Base-by-base conservation (phyloP, 805 yeast genomes). In the Lipomyces spencermartinsiae region DNA sequence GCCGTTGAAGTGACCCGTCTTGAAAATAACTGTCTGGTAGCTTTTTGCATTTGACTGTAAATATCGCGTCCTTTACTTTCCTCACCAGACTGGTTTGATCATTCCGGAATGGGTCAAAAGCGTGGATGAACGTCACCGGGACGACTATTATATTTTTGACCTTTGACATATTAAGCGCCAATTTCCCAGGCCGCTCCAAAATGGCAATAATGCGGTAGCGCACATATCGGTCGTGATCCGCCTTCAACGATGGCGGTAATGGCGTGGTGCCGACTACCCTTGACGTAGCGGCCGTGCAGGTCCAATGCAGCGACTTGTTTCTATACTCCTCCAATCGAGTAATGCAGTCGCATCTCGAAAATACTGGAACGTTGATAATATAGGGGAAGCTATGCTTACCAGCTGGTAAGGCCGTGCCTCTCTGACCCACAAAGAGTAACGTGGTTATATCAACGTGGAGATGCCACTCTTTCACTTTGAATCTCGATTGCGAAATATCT, bases 11-110 rank as follows among this genome's bases (percentile, higher is more conserved):
- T 33, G 70, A 61, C 2, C 70, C 70, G 5, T 64, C 61, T 16
- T 56, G 67, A 49, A 67, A 63, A 34, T 67, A 67, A 29, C 63
- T 57, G 34, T 67, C 67, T 19, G 67, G 67, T 39, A 67, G 59
- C 29, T 57, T 60, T 12, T 35, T 33, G 33, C 59, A 63, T 39
- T 39, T 57, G 8, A 62, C 67, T 16, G 16, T 16, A 43, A 43
- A 43, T 16, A 62, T 29, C 25, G 55, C 22, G 22, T 19, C n/a
- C 5, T 4, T 16, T 43, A 43, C n/a, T 43, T 43, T 19, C 22
- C 10, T n/a, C 19, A 43, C 5, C 9, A 43, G 49, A 16, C 49
- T 43, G n/a, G 22, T 43, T 9, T n/a, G 49, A 16, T 43, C 49
- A 6, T 43, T 43, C 49, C 49, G n/a, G 49, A 16, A 19, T 16